These are phyloP conservation scores for Tulasnella sp. DNA, from an alignment of 768 basidiomycete species.

Conservation along the genomic window DNA sequence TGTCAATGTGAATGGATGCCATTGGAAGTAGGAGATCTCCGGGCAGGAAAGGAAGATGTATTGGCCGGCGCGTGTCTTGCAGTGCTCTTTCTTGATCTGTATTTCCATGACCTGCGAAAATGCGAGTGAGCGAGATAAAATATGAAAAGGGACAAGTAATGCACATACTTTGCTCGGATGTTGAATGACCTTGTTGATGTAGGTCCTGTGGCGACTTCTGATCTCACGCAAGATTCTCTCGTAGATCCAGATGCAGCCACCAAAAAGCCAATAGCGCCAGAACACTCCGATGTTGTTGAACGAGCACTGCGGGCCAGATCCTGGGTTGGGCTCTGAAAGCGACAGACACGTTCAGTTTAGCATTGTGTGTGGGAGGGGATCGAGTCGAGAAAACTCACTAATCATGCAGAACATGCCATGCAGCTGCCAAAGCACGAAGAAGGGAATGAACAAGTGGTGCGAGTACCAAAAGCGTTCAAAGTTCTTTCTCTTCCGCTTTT, in stretches of 20 bases:
- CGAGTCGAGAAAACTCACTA: slow-evolving; percentile 20
- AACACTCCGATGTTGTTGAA: slow-evolving; percentile 82
- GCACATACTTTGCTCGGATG: background rate
- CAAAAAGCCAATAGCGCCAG: slow-evolving; percentile 91
- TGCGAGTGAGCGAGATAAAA: slow-evolving; percentile 2
- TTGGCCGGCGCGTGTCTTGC: slow-evolving; percentile 68
- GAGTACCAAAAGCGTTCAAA: slow-evolving; percentile 89
- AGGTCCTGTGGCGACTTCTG: slow-evolving; percentile 81
- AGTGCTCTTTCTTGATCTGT: slow-evolving; percentile 96
- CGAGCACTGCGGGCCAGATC: slow-evolving; percentile 62
- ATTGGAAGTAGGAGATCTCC: slow-evolving; percentile 88
- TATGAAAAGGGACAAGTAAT: too few relatives aligned
- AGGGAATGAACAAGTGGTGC: slow-evolving; percentile 80
- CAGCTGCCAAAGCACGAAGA: slow-evolving; percentile 90
- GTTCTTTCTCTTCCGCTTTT: slow-evolving; percentile 61
- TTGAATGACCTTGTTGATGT: slow-evolving; percentile 23
- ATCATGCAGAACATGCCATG: slow-evolving; percentile 98
- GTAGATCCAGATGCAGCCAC: slow-evolving; percentile 71
- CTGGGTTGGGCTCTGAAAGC: slow-evolving; percentile 54
- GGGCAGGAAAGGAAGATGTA: slow-evolving; percentile 91
- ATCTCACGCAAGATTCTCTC: slow-evolving; percentile 91
- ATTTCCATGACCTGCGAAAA: slow-evolving; percentile 64
- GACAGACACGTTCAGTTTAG: background rate
- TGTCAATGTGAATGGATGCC: slow-evolving; percentile 94
- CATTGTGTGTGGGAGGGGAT: background rate